Percentiles rank a stretch among this genome's conserved stretches.
Evolutionary conservation across 345 rosid species (phyloP).

Genomic region (Lepidium sativum): DNA sequence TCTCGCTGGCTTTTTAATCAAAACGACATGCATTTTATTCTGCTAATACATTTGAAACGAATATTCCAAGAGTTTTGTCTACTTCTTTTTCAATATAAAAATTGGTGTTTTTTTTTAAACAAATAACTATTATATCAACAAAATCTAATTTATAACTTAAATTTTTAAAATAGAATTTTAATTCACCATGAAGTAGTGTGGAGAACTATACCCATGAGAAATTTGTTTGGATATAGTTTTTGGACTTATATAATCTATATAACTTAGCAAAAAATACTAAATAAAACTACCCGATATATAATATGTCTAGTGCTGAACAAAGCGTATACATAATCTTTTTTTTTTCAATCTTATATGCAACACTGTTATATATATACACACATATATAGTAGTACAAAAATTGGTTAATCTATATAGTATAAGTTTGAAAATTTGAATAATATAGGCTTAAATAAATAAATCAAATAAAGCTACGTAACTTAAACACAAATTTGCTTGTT

Average conservation of each 20-base stretch:
- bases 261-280: not conserved
- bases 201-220: not conserved
- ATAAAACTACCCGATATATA: not conserved
- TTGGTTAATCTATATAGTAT: too few relatives aligned
- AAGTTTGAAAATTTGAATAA: not conserved
- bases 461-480: not conserved
- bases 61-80: not conserved
- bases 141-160: too few relatives aligned
- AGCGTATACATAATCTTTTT: not conserved
- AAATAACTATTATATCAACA: too few relatives aligned
- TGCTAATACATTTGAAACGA: not conserved
- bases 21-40: not conserved
- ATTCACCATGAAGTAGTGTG: too few relatives aligned
- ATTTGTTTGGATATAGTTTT: not conserved
- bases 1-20: slow-evolving; percentile 28
- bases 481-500: not conserved
- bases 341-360: too few relatives aligned
- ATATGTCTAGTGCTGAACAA: not conserved
- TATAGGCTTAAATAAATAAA: not conserved
- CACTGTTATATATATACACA: not conserved
- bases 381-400: not conserved
- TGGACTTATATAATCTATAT: not conserved
- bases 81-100: not conserved
- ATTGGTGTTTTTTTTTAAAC: too few relatives aligned
- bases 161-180: too few relatives aligned